These are phyloP conservation scores for Canavalia gladiata DNA, from an alignment of 306 rosid species.

Conservation along the genomic window DNA sequence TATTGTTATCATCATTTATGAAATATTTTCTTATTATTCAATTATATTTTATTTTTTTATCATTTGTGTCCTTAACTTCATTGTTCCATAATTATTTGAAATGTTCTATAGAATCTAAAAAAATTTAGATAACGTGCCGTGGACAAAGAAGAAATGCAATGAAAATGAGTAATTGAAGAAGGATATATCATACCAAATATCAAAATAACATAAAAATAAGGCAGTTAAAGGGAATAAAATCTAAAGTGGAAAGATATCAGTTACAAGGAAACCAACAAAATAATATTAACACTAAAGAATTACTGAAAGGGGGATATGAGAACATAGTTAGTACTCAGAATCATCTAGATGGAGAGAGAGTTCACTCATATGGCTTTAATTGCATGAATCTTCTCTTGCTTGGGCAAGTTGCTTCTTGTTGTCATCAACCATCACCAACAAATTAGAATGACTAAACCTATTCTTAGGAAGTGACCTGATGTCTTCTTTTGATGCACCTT, in stretches of 20 bases:
- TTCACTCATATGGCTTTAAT: constrained; percentile 53
- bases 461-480: constrained; percentile 78
- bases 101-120: too few relatives aligned
- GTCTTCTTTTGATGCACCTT: constrained; percentile 89
- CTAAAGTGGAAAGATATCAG: neutral
- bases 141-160: neutral
- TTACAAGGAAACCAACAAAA: constrained; percentile 11
- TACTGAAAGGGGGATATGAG: constrained; percentile 22
- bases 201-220: neutral
- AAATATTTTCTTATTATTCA: too few relatives aligned
- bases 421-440: constrained; percentile 50
- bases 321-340: constrained; percentile 66
- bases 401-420: constrained; percentile 52
- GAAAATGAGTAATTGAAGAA: neutral
- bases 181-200: constrained; percentile 18
- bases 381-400: constrained; percentile 52
- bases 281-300: neutral
- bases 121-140: neutral
- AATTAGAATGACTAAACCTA: constrained; percentile 66
- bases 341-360: constrained; percentile 77
- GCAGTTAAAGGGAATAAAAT: neutral
- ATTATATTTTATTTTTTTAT: too few relatives aligned
- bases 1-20: too few relatives aligned
- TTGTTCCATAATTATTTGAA: too few relatives aligned
- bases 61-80: too few relatives aligned